Percentiles rank a stretch among this genome's conserved stretches.
Conservation (phyloP, 2,329 filamentous ascomycete genomes). For the Cephalotrichum gorgonifer region DNA sequence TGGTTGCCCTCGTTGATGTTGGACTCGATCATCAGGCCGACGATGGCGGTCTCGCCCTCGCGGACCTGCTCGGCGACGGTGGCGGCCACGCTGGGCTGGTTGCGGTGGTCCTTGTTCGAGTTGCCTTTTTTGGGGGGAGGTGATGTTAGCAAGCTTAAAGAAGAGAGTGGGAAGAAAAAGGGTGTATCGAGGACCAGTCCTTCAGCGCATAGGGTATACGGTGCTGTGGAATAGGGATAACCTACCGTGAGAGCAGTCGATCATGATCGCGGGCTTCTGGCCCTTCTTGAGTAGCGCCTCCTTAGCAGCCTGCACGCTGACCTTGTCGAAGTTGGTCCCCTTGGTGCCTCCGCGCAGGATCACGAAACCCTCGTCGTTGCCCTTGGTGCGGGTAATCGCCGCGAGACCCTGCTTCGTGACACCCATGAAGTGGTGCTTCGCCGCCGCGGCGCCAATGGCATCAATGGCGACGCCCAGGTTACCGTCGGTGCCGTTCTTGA, state of each 20-base stretch:
- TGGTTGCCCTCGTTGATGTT: conserved; percentile 92
- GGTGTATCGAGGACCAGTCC: too few relatives aligned
- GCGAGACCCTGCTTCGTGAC: conserved; percentile 95
- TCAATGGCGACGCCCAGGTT: conserved; percentile 84
- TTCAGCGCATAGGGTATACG: too few relatives aligned
- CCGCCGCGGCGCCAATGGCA: conserved; percentile 83
- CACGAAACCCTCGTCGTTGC: conserved; percentile 95
- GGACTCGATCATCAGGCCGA: conserved; percentile 98
- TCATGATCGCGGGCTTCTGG: conserved; percentile 73
- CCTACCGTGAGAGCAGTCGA: conserved; percentile 81
- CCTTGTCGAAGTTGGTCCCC: conserved; percentile 86
- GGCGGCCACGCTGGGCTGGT: conserved; percentile 88
- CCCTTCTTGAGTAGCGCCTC: conserved; percentile 65
- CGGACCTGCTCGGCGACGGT: conserved; percentile 75
- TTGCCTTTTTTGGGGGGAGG: conserved; percentile 42
- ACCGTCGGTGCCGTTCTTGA: conserved; percentile 99
- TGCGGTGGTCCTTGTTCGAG: conserved; percentile 91
- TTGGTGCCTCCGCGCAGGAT: conserved; percentile 87
- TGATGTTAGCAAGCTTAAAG: neutral
- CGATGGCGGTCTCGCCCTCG: conserved; percentile 73
- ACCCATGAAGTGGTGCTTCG: conserved; percentile 93
- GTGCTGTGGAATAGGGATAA: too few relatives aligned
- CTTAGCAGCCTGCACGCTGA: conserved; percentile 77
- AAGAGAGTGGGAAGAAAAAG: neutral
- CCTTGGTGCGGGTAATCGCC: conserved; percentile 85